Conservation (phyloP, 441 rosid genomes). For the Pelargonium australe region DNA sequence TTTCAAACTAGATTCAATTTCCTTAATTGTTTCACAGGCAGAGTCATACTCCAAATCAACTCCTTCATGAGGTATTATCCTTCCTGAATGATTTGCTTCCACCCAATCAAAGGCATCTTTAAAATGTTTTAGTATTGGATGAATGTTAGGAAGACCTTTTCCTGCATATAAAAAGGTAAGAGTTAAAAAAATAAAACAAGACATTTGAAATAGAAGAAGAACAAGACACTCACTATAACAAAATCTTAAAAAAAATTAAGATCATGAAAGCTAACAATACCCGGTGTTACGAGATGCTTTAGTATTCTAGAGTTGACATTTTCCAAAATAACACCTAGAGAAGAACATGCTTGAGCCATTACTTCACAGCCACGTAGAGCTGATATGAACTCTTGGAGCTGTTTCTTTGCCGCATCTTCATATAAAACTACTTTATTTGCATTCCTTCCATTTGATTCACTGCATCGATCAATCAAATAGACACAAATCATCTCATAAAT, state of each 20-base stretch:
- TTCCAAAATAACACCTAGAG: constrained; percentile 60
- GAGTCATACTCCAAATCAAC: constrained; percentile 72
- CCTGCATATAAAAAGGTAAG: constrained; percentile 44
- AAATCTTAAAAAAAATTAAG: constrained; percentile 12
- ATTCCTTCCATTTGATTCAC: constrained; percentile 94
- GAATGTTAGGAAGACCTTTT: constrained; percentile 54
- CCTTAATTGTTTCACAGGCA: constrained; percentile 51
- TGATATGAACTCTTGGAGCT: constrained; percentile 81
- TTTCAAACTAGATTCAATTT: constrained; percentile 54
- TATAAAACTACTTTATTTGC: constrained; percentile 76
- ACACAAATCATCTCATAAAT: background rate
- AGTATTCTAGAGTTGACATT: constrained; percentile 58
- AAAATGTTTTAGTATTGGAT: constrained; percentile 60
- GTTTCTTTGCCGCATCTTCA: constrained; percentile 89
- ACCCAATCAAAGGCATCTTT: constrained; percentile 94
- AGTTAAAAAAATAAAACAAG: constrained; percentile 7
- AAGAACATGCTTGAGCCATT: constrained; percentile 70
- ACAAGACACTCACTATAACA: constrained; percentile 9
- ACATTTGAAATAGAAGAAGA: background rate
- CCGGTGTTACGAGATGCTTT: constrained; percentile 63
- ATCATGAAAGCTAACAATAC: constrained; percentile 34
- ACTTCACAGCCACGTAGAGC: constrained; percentile 84
- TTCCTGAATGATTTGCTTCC: constrained; percentile 85
- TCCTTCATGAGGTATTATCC: constrained; percentile 83
- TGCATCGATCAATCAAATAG: constrained; percentile 29